Evolutionary conservation across 352 stramenopile species (phyloP), one percentile per base, ranked within the genome.

Genomic region (Pseudoperonospora humuli): DNA sequence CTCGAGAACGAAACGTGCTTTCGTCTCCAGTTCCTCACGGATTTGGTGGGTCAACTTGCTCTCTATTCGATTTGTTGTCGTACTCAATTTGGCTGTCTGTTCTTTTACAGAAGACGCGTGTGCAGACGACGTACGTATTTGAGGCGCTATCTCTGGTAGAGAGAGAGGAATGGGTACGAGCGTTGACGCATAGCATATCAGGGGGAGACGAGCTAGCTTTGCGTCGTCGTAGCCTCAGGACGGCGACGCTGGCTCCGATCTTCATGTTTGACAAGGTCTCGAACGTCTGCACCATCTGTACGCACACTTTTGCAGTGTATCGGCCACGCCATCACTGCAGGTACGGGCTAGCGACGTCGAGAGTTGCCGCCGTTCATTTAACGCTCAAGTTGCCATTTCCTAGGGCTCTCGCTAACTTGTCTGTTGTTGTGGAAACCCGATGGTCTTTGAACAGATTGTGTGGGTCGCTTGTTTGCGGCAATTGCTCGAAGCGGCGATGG

Each of bases 251-350:
- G 33, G 81, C 80, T 13, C 77, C 81, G n/a, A 84, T 93, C 56
- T 84, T 88, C 50, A 86, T 92, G 66, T 92, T 89, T 39, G 71
- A 88, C 67, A 87, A 87, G 52, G 64, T 86, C 39, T 91, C 79
- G 28, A 88, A 84, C 45, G 76, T 87, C 11, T 93, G 81, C 56
- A 90, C 76, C 39, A 84, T 91, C 34, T 93, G 81, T 52, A 71
- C 63, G 28, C 75, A 88, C 44, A 84, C 66, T 37, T 93, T 93
- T 45, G 74, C 78, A 0, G 72, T 93, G 26, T 88, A 91, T 65
- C 77, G 78, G 0, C 76, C 74, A 20, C 75, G 81, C 26, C 81
- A 93, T 39, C 81, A 93, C 50, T 93, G 81, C 57, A 72, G 72
- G 77, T 89, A 61, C 38, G 68, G 45, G 43, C 9, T 5, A 8